Base-by-base conservation (phyloP, 2,329 filamentous ascomycete genomes). In the Ceratocystis harringtonii region DNA sequence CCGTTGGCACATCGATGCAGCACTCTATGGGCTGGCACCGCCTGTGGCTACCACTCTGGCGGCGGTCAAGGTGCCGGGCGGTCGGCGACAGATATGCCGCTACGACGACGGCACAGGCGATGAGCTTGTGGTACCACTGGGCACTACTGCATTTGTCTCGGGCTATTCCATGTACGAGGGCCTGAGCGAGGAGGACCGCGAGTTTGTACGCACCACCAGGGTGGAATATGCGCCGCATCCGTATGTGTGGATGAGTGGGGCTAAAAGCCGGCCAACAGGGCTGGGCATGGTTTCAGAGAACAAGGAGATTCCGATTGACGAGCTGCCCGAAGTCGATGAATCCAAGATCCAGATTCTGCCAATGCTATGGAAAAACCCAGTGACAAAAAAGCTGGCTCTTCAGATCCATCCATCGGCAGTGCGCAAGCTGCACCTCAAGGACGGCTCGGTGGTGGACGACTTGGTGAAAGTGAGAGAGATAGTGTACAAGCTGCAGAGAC, bases 1-100 rank as follows among this genome's bases (percentile, higher is more conserved):
- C 75, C 79, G 88, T 67, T 91, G 88, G 88, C 88, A 91, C 73
- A 90, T 91, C 64, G 88, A 91, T 71, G 88, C 88, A 2, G 88
- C 88, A 1, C 76, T 91, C 5, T 91, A 91, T 72, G 86, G 82
- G 19, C 80, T 90, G 5, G 83, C 88, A n/a, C 87, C 88, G 2
- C 87, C 88, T 1, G 79, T 85, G 30, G 88, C 85, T 2, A 92
- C 88, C 0, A 85, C 84, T 1, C 79, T 92, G 28, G 78, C 91
- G 66, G 88, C 88, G 0, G 87, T 90, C n/a, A 78, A 79, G 48
- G 87, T 92, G 0, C 88, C 88, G 0, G 78, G 79, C 22, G 86
- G 85, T 5, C 79, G 85, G 41, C 78, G 78, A 15, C 86, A 90
- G 72, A 87, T 79, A 1, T 78, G 89, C 28, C 80, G 86, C 19